Percentiles rank a stretch among this genome's conserved stretches.
Evolutionary conservation across 2,329 filamentous ascomycete genomes (phyloP).

Genomic region (Juglanconis oblonga): DNA sequence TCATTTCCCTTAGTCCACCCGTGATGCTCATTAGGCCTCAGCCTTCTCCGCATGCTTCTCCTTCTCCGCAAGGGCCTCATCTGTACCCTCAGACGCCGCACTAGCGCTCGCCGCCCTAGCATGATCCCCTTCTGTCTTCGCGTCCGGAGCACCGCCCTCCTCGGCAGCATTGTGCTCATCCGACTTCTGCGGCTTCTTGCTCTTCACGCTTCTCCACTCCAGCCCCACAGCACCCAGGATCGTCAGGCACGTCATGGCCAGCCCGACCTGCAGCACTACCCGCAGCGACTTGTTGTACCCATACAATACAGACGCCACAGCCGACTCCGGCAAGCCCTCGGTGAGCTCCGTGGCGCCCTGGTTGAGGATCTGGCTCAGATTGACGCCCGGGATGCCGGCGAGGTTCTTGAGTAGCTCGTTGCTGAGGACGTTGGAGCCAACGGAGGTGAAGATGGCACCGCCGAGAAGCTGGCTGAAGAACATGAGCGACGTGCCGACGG

Average conservation of each 20-base stretch:
- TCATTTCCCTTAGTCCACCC: background rate
- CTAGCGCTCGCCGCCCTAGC: background rate
- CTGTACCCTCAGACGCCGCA: background rate
- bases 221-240: constrained; percentile 54
- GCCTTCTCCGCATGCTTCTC: background rate
- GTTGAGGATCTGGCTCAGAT: constrained; percentile 17
- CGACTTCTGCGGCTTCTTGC: constrained; percentile 20
- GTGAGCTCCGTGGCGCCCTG: constrained; percentile 22
- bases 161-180: constrained; percentile 20
- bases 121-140: background rate
- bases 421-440: constrained; percentile 45
- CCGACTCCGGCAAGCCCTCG: constrained; percentile 21
- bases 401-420: constrained; percentile 36
- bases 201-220: constrained; percentile 55
- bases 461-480: constrained; percentile 45
- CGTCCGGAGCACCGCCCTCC: background rate
- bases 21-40: background rate
- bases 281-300: constrained; percentile 63
- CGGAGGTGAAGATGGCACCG: constrained; percentile 42
- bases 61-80: background rate
- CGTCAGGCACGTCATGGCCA: constrained; percentile 51
- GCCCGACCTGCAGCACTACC: constrained; percentile 57
- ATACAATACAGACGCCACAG: constrained; percentile 21
- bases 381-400: constrained; percentile 26
- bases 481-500: constrained; percentile 40